Conservation (phyloP, 2,329 filamentous ascomycete genomes). For the Fusarium tjaetaba region DNA sequence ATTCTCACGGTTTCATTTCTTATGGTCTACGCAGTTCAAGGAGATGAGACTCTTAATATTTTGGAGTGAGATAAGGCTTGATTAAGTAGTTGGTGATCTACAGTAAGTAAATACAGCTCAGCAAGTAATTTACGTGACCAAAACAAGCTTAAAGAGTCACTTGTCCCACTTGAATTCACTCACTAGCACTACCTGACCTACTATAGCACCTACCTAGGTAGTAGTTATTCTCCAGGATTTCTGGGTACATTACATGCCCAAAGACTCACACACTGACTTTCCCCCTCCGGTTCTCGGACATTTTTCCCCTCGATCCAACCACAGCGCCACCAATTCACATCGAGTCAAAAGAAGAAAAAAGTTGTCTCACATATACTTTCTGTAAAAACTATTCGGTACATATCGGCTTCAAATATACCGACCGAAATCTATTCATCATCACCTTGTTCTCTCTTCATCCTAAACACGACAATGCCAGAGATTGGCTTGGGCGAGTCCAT, state of each 20-base stretch:
- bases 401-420: background rate
- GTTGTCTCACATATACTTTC: background rate
- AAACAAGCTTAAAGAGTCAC: constrained; percentile 2
- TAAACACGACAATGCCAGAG: constrained; percentile 52
- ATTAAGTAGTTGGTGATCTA: background rate
- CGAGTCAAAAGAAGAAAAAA: constrained; percentile 17
- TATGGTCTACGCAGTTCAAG: background rate
- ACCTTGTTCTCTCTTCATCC: background rate
- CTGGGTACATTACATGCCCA: background rate
- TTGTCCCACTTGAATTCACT: constrained; percentile 13
- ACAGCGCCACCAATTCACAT: constrained; percentile 22
- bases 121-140: background rate
- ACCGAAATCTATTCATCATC: background rate
- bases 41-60: background rate
- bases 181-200: background rate
- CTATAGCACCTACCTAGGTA: background rate
- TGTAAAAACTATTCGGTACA: background rate
- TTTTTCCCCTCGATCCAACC: constrained; percentile 17
- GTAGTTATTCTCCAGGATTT: constrained; percentile 9
- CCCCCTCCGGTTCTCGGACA: constrained; percentile 36
- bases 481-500: constrained; percentile 75
- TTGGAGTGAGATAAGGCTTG: background rate
- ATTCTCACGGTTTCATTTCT: background rate
- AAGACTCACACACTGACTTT: constrained; percentile 11
- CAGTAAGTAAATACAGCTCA: background rate